Conservation (phyloP, 23 red algal species). For the Chondrus crispus region DNA sequence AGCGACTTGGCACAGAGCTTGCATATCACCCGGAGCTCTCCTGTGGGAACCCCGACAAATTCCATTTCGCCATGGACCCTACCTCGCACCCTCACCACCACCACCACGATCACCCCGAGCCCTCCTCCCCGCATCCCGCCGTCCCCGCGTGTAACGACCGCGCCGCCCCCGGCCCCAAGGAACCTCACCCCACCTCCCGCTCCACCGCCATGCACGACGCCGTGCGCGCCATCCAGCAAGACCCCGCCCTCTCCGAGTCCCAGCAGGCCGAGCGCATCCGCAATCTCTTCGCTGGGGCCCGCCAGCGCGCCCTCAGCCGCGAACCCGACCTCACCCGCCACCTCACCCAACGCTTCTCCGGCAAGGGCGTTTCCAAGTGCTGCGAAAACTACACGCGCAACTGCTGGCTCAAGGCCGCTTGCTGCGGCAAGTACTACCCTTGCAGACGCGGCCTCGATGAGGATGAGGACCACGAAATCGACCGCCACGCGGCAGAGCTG, state of each 20-base stretch:
- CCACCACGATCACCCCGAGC: no score
- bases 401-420: slow-evolving; percentile 48
- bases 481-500: slow-evolving; percentile 35
- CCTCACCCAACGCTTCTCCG: slow-evolving; percentile 8
- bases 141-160: no score
- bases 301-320: background rate
- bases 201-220: background rate
- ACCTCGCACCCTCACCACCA: no score
- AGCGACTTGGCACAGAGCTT: no score
- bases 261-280: background rate
- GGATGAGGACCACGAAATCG: slow-evolving; percentile 51
- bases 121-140: no score
- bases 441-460: slow-evolving; percentile 71
- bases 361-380: background rate
- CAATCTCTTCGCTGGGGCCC: background rate
- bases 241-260: background rate
- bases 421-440: slow-evolving; percentile 50
- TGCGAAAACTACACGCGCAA: slow-evolving; percentile 65
- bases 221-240: background rate
- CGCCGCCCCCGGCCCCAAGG: background rate
- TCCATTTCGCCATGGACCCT: no score
- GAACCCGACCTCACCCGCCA: background rate
- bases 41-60: no score
- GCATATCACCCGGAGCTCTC: no score
- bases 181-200: background rate